phyloP scores from a whole-genome alignment of 2,329 filamentous ascomycete genomes.

The Cercospora janseana region DNA sequence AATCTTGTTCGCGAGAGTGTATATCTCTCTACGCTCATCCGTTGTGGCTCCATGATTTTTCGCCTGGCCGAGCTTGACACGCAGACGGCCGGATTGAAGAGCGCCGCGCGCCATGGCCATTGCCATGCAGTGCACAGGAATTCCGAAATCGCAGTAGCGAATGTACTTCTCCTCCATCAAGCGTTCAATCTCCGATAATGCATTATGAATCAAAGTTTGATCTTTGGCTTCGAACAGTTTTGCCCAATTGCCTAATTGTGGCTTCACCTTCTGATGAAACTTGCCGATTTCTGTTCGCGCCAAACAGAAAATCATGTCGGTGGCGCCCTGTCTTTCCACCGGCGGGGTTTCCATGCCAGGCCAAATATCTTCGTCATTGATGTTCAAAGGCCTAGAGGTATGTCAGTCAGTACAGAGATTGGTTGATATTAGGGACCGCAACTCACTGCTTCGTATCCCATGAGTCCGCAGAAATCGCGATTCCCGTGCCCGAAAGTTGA shows the following conservation, averaged over 20 bases:
- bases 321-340: constrained; percentile 50
- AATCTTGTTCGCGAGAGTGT: constrained; percentile 43
- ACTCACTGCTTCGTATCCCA: constrained; percentile 35
- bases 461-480: constrained; percentile 29
- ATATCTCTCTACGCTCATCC: constrained; percentile 42
- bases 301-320: constrained; percentile 53
- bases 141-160: constrained; percentile 46
- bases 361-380: constrained; percentile 40
- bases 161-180: constrained; percentile 45
- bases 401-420: too few species aligned
- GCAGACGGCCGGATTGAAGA: constrained; percentile 45
- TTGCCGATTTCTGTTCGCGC: constrained; percentile 45
- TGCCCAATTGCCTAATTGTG: constrained; percentile 24
- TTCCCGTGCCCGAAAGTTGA: constrained; percentile 35
- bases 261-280: constrained; percentile 37
- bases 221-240: constrained; percentile 25
- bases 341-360: constrained; percentile 50
- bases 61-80: constrained; percentile 47
- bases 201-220: constrained; percentile 23
- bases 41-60: constrained; percentile 33
- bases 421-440: too few species aligned
- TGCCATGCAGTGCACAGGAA: constrained; percentile 47
- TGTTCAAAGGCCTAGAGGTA: constrained; percentile 31
- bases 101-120: constrained; percentile 46
- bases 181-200: constrained; percentile 44